Evolutionary conservation across 164 flowering plant genomes (phyloP).

Genomic region (Nymphaea thermarum): DNA sequence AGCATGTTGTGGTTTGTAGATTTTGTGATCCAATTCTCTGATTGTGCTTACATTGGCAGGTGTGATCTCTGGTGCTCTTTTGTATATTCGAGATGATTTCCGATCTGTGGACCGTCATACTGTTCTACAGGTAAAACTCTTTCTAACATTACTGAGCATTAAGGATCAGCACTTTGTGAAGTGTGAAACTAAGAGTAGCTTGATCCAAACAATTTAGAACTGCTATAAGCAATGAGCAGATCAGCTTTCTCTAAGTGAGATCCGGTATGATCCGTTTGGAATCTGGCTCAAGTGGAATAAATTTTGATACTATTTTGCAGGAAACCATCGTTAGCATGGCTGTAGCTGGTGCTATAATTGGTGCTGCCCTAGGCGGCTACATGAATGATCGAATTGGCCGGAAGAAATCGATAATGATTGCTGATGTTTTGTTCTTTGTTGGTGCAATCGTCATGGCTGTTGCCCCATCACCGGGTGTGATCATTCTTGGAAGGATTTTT

Average conservation of each 20-base stretch:
- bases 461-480: slow-evolving; percentile 47
- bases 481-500: slow-evolving; percentile 58
- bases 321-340: slow-evolving; percentile 92
- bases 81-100: slow-evolving; percentile 84
- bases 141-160: too few relatives aligned
- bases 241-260: too few relatives aligned
- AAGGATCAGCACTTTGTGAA: too few relatives aligned
- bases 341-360: slow-evolving; percentile 89
- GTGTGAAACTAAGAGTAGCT: too few relatives aligned
- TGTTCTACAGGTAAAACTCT: slow-evolving; percentile 33
- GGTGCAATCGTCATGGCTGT: slow-evolving; percentile 80
- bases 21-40: not conserved
- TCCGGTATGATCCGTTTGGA: too few relatives aligned
- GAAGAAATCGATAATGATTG: slow-evolving; percentile 40
- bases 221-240: too few relatives aligned
- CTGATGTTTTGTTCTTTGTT: slow-evolving; percentile 59
- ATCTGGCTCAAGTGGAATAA: too few relatives aligned
- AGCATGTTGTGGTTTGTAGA: too few relatives aligned
- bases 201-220: too few relatives aligned
- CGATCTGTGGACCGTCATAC: slow-evolving; percentile 44
- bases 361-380: slow-evolving; percentile 89
- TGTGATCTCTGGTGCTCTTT: slow-evolving; percentile 87
- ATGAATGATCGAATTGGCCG: slow-evolving; percentile 63
- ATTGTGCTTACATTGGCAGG: slow-evolving; percentile 24
- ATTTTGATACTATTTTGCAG: slow-evolving; percentile 15